phyloP scores from a whole-genome alignment of 2,329 filamentous ascomycete species.

The Cladosporium sp. region DNA sequence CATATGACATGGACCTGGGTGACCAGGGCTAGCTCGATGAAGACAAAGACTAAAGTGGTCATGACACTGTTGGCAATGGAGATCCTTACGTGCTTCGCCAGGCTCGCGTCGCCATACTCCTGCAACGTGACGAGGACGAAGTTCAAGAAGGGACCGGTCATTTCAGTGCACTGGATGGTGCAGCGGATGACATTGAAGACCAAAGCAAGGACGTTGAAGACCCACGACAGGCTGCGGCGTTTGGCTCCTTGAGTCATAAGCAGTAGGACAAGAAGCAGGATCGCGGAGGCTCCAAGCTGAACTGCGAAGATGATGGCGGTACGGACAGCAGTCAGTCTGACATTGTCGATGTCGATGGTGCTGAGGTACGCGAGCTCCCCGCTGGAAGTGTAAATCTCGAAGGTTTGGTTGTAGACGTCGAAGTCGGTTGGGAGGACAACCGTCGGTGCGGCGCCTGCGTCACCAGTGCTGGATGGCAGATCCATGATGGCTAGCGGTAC shows the following conservation, averaged over 20 bases:
- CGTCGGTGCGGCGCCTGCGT: not conserved
- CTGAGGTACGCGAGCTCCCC: conserved; percentile 41
- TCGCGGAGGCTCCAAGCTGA: conserved; percentile 65
- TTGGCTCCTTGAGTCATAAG: conserved; percentile 64
- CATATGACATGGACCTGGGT: conserved; percentile 63
- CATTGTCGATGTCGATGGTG: conserved; percentile 43
- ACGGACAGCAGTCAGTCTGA: conserved; percentile 43
- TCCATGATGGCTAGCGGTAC: not conserved
- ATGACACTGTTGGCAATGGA: conserved; percentile 49
- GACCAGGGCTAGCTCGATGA: conserved; percentile 56
- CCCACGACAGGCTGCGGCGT: conserved; percentile 59
- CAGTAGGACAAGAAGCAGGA: conserved; percentile 63
- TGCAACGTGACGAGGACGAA: conserved; percentile 40
- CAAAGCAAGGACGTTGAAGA: conserved; percentile 62
- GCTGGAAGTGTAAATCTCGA: conserved; percentile 42
- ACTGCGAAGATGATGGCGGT: conserved; percentile 61
- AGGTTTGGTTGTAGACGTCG: conserved; percentile 49
- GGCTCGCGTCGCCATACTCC: conserved; percentile 15
- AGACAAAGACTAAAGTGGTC: conserved; percentile 50
- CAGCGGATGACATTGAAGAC: conserved; percentile 57
- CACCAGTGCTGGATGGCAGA: not conserved
- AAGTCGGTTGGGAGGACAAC: conserved; percentile 30
- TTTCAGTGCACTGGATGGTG: conserved; percentile 55
- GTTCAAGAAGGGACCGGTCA: conserved; percentile 56
- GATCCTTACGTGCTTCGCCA: conserved; percentile 15